Conservation (phyloP, 73 alveolate genomes). For the Uronychia setigera region DNA sequence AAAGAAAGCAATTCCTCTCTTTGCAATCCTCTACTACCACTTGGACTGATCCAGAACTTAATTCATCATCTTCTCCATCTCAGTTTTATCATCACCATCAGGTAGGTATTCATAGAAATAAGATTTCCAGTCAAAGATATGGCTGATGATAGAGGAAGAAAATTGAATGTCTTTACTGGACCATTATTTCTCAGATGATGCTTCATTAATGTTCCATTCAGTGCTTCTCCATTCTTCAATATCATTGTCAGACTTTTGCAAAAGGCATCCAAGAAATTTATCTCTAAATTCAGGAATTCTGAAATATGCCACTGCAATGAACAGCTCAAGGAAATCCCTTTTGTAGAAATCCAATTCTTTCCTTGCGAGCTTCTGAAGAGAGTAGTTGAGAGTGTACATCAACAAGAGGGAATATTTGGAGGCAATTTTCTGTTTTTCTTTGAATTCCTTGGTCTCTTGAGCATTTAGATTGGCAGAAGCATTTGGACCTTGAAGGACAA, state of each 20-base stretch:
- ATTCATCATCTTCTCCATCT: constrained; percentile 39
- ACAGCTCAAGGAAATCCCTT: constrained; percentile 69
- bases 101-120: constrained; percentile 72
- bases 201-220: constrained; percentile 28
- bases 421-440: constrained; percentile 13
- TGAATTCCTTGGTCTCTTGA: background rate
- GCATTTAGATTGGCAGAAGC: background rate
- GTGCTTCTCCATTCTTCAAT: constrained; percentile 66
- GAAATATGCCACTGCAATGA: constrained; percentile 78
- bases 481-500: background rate
- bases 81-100: constrained; percentile 34
- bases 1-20: constrained; percentile 91
- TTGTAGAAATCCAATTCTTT: constrained; percentile 83
- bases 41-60: constrained; percentile 34
- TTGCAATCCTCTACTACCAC: constrained; percentile 77
- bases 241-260: constrained; percentile 25
- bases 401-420: constrained; percentile 5
- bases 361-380: constrained; percentile 66
- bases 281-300: constrained; percentile 62
- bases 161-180: background rate
- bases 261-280: constrained; percentile 30
- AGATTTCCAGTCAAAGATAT: constrained; percentile 81
- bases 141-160: background rate
- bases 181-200: background rate
- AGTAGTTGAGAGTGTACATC: constrained; percentile 1